These are phyloP conservation scores for Neurospora cerealis DNA, from an alignment of 495 filamentous ascomycete genomes.

Conservation along the genomic window DNA sequence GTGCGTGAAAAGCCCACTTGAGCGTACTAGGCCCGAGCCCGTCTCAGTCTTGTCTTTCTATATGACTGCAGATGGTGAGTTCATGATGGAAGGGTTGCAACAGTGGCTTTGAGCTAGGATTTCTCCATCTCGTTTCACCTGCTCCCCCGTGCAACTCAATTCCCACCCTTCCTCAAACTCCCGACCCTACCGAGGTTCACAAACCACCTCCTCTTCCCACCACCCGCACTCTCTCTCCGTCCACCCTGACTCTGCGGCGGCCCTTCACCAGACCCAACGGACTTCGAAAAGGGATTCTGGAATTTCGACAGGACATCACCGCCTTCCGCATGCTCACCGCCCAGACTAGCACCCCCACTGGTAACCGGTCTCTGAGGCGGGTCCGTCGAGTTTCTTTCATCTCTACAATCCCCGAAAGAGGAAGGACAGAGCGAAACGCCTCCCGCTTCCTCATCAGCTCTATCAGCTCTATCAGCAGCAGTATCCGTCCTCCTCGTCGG, in stretches of 20 bases:
- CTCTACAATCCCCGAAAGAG: not conserved
- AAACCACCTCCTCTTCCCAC: slow-evolving; percentile 30
- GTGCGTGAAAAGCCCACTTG: not conserved
- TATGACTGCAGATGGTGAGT: not conserved
- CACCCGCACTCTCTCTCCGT: not conserved
- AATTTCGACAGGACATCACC: not conserved
- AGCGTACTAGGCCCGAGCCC: not conserved
- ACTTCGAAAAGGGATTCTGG: not conserved
- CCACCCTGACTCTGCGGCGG: not conserved
- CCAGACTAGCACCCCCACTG: not conserved
- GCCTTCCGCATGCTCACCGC: not conserved
- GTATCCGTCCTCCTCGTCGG: slow-evolving; percentile 5
- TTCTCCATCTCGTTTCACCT: not conserved
- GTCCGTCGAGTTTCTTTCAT: not conserved
- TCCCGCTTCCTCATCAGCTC: slow-evolving; percentile 12
- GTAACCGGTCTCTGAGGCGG: not conserved
- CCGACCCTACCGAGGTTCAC: slow-evolving; percentile 21
- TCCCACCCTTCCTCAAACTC: slow-evolving; percentile 19
- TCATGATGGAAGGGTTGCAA: not conserved
- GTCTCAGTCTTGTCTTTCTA: not conserved
- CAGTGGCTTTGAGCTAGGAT: too few species aligned
- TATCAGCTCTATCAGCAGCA: not conserved
- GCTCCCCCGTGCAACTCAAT: not conserved
- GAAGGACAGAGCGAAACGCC: slow-evolving; percentile 7
- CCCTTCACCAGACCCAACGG: not conserved